Percentiles rank a stretch among this genome's conserved stretches.
These are phyloP conservation scores for Alnus glutinosa DNA, from an alignment of 306 rosid species.

Conservation along the genomic window DNA sequence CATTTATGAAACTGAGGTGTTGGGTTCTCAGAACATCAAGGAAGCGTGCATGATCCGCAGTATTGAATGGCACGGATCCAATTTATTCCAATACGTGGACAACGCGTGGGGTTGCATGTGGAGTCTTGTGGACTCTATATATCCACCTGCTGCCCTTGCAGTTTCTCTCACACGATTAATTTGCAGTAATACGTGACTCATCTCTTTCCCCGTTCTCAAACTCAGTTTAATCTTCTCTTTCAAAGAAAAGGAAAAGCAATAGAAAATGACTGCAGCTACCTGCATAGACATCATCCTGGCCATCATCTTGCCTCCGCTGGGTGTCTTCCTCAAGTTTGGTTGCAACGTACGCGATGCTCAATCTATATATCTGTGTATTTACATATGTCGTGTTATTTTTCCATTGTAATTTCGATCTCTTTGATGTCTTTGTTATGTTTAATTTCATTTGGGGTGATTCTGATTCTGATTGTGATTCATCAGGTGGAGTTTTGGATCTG, in stretches of 20 bases:
- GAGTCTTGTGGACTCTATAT: conserved; percentile 20
- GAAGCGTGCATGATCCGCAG: conserved; percentile 23
- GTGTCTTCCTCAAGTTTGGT: conserved; percentile 84
- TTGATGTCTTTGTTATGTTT: not conserved
- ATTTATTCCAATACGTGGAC: not conserved
- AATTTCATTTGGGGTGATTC: not conserved
- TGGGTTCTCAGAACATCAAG: not conserved
- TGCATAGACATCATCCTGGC: conserved; percentile 75
- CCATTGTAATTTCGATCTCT: not conserved
- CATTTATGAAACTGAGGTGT: too few relatives aligned
- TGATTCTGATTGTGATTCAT: not conserved
- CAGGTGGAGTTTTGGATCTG: conserved; percentile 92
- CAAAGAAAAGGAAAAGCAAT: not conserved
- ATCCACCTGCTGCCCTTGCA: not conserved
- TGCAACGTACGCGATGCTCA: conserved; percentile 37
- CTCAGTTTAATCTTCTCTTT: too few relatives aligned
- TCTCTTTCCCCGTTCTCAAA: not conserved
- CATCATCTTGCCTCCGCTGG: conserved; percentile 83
- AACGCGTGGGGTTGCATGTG: too few relatives aligned
- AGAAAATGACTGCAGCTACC: conserved; percentile 40
- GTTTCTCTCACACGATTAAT: not conserved
- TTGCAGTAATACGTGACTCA: not conserved
- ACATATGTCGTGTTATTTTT: too few relatives aligned
- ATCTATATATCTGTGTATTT: not conserved
- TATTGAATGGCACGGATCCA: not conserved